Conservation (phyloP, 148 eudicot genomes). For the Persicaria tinctoria region DNA sequence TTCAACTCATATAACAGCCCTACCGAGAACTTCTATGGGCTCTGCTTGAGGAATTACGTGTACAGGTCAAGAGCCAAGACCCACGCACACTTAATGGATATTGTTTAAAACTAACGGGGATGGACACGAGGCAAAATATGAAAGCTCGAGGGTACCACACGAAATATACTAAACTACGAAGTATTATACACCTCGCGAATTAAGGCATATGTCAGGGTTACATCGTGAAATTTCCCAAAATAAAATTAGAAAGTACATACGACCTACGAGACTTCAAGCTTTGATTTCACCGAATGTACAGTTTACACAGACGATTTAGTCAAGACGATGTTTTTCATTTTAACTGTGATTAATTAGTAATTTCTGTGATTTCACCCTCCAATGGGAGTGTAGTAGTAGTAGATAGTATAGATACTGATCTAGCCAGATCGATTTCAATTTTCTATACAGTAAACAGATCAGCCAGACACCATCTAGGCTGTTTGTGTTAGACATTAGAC, state of each 20-base stretch:
- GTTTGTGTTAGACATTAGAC: neutral
- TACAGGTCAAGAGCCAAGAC: too few relatives aligned
- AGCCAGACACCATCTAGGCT: neutral
- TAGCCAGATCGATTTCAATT: neutral
- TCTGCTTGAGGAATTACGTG: too few relatives aligned
- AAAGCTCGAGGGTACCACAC: too few relatives aligned
- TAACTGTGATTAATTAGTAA: neutral
- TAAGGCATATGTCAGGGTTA: too few relatives aligned
- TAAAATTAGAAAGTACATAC: neutral
- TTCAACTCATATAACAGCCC: too few relatives aligned
- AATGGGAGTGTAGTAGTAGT: neutral
- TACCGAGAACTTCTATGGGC: too few relatives aligned
- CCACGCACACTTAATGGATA: too few relatives aligned
- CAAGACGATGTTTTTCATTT: neutral
- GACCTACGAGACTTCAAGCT: neutral
- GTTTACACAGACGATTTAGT: neutral
- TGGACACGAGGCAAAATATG: too few relatives aligned
- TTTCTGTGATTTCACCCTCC: neutral
- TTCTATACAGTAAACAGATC: neutral
- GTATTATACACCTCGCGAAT: too few relatives aligned
- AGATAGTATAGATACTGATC: neutral
- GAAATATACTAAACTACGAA: too few relatives aligned
- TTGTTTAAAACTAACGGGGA: too few relatives aligned
- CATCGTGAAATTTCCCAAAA: too few relatives aligned
- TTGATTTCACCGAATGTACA: conserved; percentile 4